Evolutionary conservation across 768 basidiomycete genomes (phyloP).

Genomic region (Hericium alpestre): DNA sequence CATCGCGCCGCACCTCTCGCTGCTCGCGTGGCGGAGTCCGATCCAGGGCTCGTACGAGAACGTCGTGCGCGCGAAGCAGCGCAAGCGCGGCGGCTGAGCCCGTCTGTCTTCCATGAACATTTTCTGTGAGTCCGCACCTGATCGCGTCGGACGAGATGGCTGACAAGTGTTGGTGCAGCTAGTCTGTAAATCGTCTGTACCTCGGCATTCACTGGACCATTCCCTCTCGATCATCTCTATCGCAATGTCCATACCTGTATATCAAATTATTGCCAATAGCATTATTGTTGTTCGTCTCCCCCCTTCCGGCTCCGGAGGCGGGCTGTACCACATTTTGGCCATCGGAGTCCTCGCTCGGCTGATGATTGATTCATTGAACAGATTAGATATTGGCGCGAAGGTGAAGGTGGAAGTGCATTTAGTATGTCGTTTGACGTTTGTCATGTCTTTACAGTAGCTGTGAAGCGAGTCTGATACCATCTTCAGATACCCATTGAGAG

Average conservation of each 20-base stretch:
- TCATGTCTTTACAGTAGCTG: too few species aligned
- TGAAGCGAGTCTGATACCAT: too few species aligned
- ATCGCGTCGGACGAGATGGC: too few species aligned
- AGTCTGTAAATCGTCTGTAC: not conserved
- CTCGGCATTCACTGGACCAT: not conserved
- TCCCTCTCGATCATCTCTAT: not conserved
- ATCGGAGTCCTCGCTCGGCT: too few species aligned
- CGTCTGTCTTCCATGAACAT: not conserved
- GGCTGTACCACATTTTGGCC: too few species aligned
- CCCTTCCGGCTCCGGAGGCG: not conserved
- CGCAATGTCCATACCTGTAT: not conserved
- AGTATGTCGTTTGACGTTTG: too few species aligned
- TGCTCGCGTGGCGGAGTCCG: slow-evolving; percentile 53
- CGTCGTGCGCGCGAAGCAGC: slow-evolving; percentile 43
- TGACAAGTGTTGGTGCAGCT: not conserved
- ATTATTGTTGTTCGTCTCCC: not conserved
- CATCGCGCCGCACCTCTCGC: slow-evolving; percentile 60
- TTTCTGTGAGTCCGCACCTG: not conserved
- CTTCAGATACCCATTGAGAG: too few species aligned
- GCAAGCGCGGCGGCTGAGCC: not conserved
- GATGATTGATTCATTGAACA: too few species aligned
- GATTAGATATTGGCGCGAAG: too few species aligned
- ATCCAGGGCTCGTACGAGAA: slow-evolving; percentile 63
- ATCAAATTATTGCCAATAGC: not conserved
- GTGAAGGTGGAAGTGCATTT: too few species aligned